Evolutionary conservation across 805 yeast genomes (phyloP), one percentile per base, ranked within the genome.

Genomic region (Candida nonsorbophila): DNA sequence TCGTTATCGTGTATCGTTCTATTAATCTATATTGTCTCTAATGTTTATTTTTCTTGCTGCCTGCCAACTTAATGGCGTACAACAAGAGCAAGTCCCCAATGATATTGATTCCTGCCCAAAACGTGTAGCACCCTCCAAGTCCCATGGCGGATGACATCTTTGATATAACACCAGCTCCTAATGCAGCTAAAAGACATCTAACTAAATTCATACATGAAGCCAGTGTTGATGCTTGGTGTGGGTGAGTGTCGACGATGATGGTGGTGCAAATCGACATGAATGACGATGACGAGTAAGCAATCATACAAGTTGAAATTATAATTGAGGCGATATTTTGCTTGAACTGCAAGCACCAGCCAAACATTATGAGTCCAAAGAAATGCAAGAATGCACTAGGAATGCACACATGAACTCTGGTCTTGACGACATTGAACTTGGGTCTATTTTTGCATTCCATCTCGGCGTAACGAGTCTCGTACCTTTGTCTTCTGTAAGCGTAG

Each of bases 41-140:
- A 11, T 18, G 17, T 16, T 3, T 25, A n/a, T n/a, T n/a, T n/a
- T n/a, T n/a, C n/a, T n/a, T n/a, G n/a, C n/a, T n/a, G n/a, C n/a
- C n/a, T n/a, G n/a, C n/a, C n/a, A n/a, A n/a, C n/a, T n/a, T 22
- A 7, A 39, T 40, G 23, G 30, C 33, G 12, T 33, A 29, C 3
- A 40, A 20, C 24, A 46, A 29, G 4, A 42, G 25, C 3, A 24
- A 14, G 28, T 42, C 38, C 11, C 27, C 13, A 28, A 42, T 5
- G 5, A 48, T 16, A 12, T 47, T 39, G 1, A 79, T 29, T 0
- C 66, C 78, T 2, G 79, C 77, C 66, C 84, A 53, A n/a, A 86
- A 62, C 0, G 94, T 78, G 45, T 77, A 84, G 1, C 84, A 72
- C 11, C 95, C 92, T 1, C 95, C 95, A 8, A 72, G 53, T 0